Evolutionary conservation across 2,329 filamentous ascomycete species (phyloP), one percentile per base, ranked within the genome.

Genomic region (Penicillium oxalicum): DNA sequence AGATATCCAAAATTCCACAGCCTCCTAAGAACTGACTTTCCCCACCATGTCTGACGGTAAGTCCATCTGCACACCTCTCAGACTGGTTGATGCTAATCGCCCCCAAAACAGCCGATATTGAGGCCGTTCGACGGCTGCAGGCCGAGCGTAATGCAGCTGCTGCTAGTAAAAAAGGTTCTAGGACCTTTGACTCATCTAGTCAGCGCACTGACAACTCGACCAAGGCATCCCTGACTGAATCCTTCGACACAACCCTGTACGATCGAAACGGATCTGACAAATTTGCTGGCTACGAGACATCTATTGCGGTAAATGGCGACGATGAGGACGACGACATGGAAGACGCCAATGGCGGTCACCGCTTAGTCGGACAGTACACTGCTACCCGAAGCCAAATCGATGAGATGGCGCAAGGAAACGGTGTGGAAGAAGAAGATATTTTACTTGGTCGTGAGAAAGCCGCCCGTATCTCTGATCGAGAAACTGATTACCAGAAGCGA

Each of bases 401-500:
- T 66, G 93, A 98, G 72, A 95, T 95, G 71, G 85, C 91, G 25
- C 83, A 82, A 46, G 91, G 91, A 47, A 78, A 79, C 53, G 91
- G 88, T 38, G 88, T 91, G 26, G 91, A 95, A 67, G 91, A 96
- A 71, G 89, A 91, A 50, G 94, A 98, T 63, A 85, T 91, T 5
- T 77, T 98, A 54, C 79, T 90, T 44, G 87, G 86, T 39, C 82
- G 85, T 59, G 93, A 97, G 75, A 88, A 91, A 72, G 88, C 89
- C 68, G 90, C 87, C 49, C 85, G 91, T 61, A 97, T 98, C 64
- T 78, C 85, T 52, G 91, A 94, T 66, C 86, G 93, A 62, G 91
- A 97, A 75, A 94, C 90, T 55, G 91, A 97, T 65, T 98, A 98
- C 68, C 94, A 98, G 73, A 95, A 95, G 73, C 88, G 91, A 57